Percentiles rank a stretch among this genome's conserved stretches.
phyloP scores from a whole-genome alignment of 352 stramenopile genomes.

The Poterioochromonas sp. region DNA sequence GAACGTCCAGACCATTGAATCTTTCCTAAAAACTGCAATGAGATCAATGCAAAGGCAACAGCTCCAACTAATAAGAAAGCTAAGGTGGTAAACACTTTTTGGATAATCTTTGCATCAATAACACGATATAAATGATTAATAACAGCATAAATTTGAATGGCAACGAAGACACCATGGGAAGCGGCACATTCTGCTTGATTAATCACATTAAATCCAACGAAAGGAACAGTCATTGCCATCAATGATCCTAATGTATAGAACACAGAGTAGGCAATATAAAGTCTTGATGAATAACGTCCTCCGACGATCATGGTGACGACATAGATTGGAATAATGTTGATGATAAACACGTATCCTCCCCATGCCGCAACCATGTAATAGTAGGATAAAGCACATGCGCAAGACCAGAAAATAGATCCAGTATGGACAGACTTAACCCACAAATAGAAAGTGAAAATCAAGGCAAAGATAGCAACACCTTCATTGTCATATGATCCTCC shows the following conservation, averaged over 20 bases:
- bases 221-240: slow-evolving; percentile 86
- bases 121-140: slow-evolving; percentile 36
- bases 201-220: slow-evolving; percentile 92
- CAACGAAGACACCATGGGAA: slow-evolving; percentile 80
- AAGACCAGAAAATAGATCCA: slow-evolving; percentile 62
- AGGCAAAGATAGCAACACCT: slow-evolving; percentile 89
- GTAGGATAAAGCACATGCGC: slow-evolving; percentile 69
- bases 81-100: slow-evolving; percentile 58
- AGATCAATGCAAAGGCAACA: slow-evolving; percentile 55
- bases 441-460: slow-evolving; percentile 93
- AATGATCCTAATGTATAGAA: slow-evolving; percentile 92
- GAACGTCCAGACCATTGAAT: slow-evolving; percentile 77
- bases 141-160: slow-evolving; percentile 53
- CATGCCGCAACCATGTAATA: slow-evolving; percentile 78
- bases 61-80: slow-evolving; percentile 55
- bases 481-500: slow-evolving; percentile 97
- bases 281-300: slow-evolving; percentile 75
- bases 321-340: slow-evolving; percentile 97
- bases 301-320: slow-evolving; percentile 81
- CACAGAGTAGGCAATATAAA: slow-evolving; percentile 91
- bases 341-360: slow-evolving; percentile 97
- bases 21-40: slow-evolving; percentile 66
- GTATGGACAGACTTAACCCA: slow-evolving; percentile 87
- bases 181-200: slow-evolving; percentile 67
- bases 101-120: slow-evolving; percentile 54